Evolutionary conservation across 2,329 filamentous ascomycete species (phyloP).

Genomic region (Xylaria sp.): DNA sequence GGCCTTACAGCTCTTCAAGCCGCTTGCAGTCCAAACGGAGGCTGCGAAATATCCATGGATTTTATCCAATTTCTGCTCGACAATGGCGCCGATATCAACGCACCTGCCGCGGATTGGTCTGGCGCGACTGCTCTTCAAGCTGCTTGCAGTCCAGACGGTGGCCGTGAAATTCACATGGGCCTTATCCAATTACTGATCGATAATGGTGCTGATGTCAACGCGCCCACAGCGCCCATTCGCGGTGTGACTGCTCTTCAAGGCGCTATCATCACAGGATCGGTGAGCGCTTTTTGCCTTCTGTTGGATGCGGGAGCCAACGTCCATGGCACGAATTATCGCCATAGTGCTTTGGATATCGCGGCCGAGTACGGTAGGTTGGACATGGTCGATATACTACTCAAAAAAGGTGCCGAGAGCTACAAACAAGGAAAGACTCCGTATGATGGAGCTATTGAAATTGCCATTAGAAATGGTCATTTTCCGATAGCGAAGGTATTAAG

Average conservation of each 20-base stretch:
- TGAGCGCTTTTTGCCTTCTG: conserved; percentile 1
- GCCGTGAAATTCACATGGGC: too few relatives aligned
- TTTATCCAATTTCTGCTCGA: conserved; percentile 6
- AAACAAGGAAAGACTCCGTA: neutral
- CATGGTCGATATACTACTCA: conserved; percentile 14
- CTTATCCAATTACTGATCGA: too few relatives aligned
- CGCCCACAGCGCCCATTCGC: too few relatives aligned
- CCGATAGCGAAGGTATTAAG: neutral
- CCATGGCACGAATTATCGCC: neutral
- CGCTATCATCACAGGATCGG: neutral
- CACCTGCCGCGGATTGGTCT: neutral
- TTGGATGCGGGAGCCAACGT: neutral
- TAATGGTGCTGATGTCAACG: too few relatives aligned
- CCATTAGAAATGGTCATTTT: neutral
- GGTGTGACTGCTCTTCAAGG: conserved; percentile 2
- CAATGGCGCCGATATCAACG: conserved; percentile 11
- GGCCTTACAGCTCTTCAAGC: too few relatives aligned
- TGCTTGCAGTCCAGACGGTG: too few relatives aligned
- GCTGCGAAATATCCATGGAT: neutral
- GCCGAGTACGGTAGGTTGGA: neutral
- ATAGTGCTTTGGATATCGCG: neutral
- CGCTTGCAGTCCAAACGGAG: too few relatives aligned
- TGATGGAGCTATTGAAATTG: neutral
- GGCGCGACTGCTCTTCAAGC: too few relatives aligned
- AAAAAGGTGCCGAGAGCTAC: conserved; percentile 1